phyloP scores from a whole-genome alignment of 352 stramenopile species.

The Pythium apleroticum region DNA sequence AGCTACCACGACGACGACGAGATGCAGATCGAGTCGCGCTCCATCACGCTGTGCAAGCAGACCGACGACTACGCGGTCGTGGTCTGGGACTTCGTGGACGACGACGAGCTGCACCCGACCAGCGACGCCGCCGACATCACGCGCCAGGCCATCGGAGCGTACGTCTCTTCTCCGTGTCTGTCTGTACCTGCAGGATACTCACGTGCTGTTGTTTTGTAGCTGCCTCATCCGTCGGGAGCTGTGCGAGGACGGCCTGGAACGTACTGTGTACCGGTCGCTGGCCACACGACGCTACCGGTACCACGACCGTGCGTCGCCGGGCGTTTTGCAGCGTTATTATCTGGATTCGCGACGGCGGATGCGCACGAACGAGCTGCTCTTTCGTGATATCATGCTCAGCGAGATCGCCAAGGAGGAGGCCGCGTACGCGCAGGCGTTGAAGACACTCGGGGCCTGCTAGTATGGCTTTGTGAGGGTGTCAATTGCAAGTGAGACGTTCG shows the following conservation, averaged over 20 bases:
- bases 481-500: too few species aligned
- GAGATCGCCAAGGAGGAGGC: slow-evolving; percentile 4
- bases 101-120: slow-evolving; percentile 30
- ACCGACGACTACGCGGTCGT: slow-evolving; percentile 28
- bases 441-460: neutral
- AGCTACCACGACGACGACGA: slow-evolving; percentile 8
- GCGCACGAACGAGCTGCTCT: slow-evolving; percentile 16
- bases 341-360: slow-evolving; percentile 4
- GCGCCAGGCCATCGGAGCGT: slow-evolving; percentile 20
- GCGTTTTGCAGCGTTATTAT: slow-evolving; percentile 9
- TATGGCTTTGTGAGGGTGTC: neutral
- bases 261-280: slow-evolving; percentile 11
- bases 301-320: slow-evolving; percentile 2
- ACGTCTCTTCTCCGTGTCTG: neutral
- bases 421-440: slow-evolving; percentile 1
- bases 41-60: slow-evolving; percentile 28
- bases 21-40: slow-evolving; percentile 29
- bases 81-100: slow-evolving; percentile 35
- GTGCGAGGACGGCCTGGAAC: slow-evolving; percentile 13
- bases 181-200: neutral
- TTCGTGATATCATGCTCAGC: slow-evolving; percentile 8
- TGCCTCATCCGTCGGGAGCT: slow-evolving; percentile 14
- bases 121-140: slow-evolving; percentile 24
- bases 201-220: neutral
- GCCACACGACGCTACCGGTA: slow-evolving; percentile 16